Percentiles rank a stretch among this genome's conserved stretches.
Conservation (phyloP, 768 basidiomycete genomes). For the Suillus fuscotomentosus region DNA sequence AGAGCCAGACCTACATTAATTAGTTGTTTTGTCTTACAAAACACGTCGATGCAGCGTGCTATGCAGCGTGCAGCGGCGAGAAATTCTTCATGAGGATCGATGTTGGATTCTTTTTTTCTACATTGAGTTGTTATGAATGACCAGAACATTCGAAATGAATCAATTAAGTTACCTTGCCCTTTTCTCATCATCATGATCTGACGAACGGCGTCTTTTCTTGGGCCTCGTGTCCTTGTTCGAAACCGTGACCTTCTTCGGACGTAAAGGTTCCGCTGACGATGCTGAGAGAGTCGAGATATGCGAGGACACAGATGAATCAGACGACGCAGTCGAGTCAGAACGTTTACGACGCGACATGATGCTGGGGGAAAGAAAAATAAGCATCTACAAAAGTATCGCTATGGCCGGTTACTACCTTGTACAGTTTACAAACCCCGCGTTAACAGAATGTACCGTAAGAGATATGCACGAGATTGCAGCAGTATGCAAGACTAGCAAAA, state of each 20-base stretch:
- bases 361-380: background rate
- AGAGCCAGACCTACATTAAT: background rate
- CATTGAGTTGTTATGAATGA: background rate
- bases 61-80: background rate
- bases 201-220: background rate
- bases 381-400: no score
- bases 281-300: background rate
- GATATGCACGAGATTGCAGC: no score
- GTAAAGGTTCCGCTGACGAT: background rate
- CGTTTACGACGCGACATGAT: background rate
- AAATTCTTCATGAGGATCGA: background rate
- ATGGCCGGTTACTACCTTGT: no score
- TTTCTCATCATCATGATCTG: background rate
- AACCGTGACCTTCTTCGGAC: background rate
- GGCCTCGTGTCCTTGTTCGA: background rate
- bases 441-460: no score
- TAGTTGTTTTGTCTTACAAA: slow-evolving; percentile 3
- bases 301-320: background rate
- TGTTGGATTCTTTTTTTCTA: background rate
- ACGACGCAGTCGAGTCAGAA: background rate
- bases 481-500: no score
- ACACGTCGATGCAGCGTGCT: slow-evolving; percentile 7
- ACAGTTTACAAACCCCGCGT: no score
- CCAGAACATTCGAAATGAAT: background rate
- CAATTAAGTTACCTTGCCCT: background rate